Evolutionary conservation across 1,139 yeast species (phyloP).

Genomic region (Yamadazyma triangularis): DNA sequence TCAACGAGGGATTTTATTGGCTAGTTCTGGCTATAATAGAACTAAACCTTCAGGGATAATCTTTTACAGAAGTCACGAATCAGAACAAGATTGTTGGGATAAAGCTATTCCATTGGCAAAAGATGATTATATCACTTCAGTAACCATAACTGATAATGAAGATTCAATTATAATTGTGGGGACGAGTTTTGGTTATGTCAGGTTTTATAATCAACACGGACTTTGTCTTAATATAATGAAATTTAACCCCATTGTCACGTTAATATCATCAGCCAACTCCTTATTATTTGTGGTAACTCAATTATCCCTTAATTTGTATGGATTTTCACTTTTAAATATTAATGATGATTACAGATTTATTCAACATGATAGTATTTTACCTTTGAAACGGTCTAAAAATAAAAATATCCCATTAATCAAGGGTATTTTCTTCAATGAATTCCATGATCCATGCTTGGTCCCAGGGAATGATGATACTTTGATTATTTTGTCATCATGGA

Average conservation of each 20-base stretch:
- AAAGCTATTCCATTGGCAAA: constrained; percentile 31
- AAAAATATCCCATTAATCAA: constrained; percentile 41
- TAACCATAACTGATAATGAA: constrained; percentile 29
- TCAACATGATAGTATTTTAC: constrained; percentile 39
- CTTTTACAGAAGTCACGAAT: constrained; percentile 42
- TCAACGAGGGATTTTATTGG: constrained; percentile 62
- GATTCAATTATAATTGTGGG: constrained; percentile 36
- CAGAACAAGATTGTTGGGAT: constrained; percentile 44
- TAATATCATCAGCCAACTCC: constrained; percentile 30
- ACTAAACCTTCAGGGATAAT: constrained; percentile 27
- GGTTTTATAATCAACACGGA: constrained; percentile 39
- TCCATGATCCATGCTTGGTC: constrained; percentile 83
- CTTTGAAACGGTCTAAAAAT: constrained; percentile 20
- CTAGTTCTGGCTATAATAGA: constrained; percentile 30
- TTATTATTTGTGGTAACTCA: constrained; percentile 33
- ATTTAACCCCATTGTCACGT: constrained; percentile 34
- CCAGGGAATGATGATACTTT: constrained; percentile 69
- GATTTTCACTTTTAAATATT: constrained; percentile 35
- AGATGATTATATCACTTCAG: constrained; percentile 32
- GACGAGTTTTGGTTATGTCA: constrained; percentile 37
- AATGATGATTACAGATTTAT: constrained; percentile 32
- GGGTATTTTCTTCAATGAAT: constrained; percentile 76
- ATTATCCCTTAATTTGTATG: constrained; percentile 22
- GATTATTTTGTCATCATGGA: constrained; percentile 71
- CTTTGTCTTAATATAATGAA: constrained; percentile 38